Base-by-base conservation (phyloP, 768 basidiomycete genomes). In the Boletellus ananas region DNA sequence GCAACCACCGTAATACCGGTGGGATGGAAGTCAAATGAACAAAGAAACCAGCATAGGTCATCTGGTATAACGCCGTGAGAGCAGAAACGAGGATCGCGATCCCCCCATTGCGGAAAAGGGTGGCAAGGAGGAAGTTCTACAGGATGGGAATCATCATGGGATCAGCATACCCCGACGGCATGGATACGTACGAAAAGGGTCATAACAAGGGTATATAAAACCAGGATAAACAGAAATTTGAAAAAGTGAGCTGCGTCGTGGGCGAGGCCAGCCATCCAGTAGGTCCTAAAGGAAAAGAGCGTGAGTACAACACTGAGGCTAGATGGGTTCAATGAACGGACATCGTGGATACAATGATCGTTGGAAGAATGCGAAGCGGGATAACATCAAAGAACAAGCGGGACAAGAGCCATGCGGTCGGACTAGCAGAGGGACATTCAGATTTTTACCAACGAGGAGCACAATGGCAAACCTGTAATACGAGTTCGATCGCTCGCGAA, bases 211-310 rank as follows among this genome's bases (percentile, higher is more conserved):
- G 85, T 85, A 64, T 85, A 96, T 18, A 95, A 73, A 17, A 92
- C 85, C 16, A 97, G 76, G 53, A 96, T 87, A 61, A 97, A 80
- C 18, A 96, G 73, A 71, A 90, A 98, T 62, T 96, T 98, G 85
- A 96, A 98, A 76, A 87, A 97, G 63, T 87, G 76, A 0, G 84
- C 79, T 2, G 92, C 83, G 37, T 87, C 79, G 4, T 75, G 76
- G 2, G 89, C 79, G 4, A 97, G 79, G 12, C 94, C 94, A 3
- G 92, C 91, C 94, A 97, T 94, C 90, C 90, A 92, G 59, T 92
- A 93, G n/a, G 85, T 85, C 45, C 86, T 88, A 51, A 20, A n/a
- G n/a, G n/a, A 9, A 43, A 10, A 37, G 27, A 43, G n/a, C 12
- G 27, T 53, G 57, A 48, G 21, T 31, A 34, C 35, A 43, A 16